Evolutionary conservation across 352 stramenopile species (phyloP).

Genomic region (Phytopythium mirpurense): DNA sequence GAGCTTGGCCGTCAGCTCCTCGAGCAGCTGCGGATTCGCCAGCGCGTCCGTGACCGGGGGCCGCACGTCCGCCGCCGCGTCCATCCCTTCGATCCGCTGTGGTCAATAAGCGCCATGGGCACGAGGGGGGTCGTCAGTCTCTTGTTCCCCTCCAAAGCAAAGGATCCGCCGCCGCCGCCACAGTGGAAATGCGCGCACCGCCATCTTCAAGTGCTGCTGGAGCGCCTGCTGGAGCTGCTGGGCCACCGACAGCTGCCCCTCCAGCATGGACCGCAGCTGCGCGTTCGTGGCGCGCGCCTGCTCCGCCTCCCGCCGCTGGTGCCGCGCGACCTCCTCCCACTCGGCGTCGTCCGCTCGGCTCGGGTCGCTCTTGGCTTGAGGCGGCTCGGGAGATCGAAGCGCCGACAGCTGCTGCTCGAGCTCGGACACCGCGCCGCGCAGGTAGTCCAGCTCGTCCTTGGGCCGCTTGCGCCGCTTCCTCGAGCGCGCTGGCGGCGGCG

Average conservation of each 20-base stretch:
- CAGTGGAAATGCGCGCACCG: too few relatives aligned
- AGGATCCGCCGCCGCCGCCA: too few relatives aligned
- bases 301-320: constrained; percentile 23
- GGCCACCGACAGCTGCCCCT: constrained; percentile 24
- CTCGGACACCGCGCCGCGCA: constrained; percentile 23
- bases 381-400: constrained; percentile 8
- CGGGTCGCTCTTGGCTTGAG: not conserved
- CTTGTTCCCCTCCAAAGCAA: too few relatives aligned
- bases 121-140: not conserved
- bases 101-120: not conserved
- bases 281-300: constrained; percentile 23
- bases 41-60: constrained; percentile 11
- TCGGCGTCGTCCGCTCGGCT: constrained; percentile 13
- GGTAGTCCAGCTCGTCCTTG: constrained; percentile 35
- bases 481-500: constrained; percentile 11
- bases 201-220: constrained; percentile 23
- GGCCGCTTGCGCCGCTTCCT: constrained; percentile 24
- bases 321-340: constrained; percentile 24
- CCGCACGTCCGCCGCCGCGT: not conserved
- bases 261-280: constrained; percentile 21
- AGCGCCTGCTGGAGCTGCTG: constrained; percentile 25
- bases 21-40: constrained; percentile 10
- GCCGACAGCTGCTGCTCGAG: constrained; percentile 24
- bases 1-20: constrained; percentile 16
- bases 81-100: constrained; percentile 2